Evolutionary conservation across 805 yeast species (phyloP), one percentile per base, ranked within the genome.

Genomic region (Brettanomyces naardenensis): DNA sequence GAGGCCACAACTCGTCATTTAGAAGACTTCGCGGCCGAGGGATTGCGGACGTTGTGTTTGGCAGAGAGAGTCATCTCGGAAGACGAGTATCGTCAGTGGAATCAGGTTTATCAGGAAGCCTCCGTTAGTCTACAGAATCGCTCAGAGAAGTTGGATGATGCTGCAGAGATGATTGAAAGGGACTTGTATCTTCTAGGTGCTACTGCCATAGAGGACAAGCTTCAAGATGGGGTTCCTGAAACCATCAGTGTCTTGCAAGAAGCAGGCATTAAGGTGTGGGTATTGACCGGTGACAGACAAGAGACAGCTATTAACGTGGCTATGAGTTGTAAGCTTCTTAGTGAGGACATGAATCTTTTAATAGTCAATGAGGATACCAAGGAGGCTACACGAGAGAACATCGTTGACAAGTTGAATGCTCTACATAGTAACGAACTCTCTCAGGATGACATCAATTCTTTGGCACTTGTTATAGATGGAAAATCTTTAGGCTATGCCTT

Each of bases 281-380:
- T 92, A 19, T 67, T 92, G 36, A 92, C 99, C 2, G 99, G 99
- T 50, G 99, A 92, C 56, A 75, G 96, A 59, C 99, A 94, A 58
- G 99, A 92, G 59, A 92, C 99, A 11, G 99, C 99, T 1, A 84
- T 92, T 47, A 92, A 92, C 58, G 92, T 92, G 54, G 99, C 98
- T 43, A 88, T 92, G 97, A 86, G 96, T 51, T 94, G 98, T 67
- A 87, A 85, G 54, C 68, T 92, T 33, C 62, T 92, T 33, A 80
- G 92, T 54, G 99, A 92, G 58, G 98, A 92, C 53, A 92, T 92
- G 99, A 89, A 87, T 48, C 62, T 92, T 44, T 68, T 92, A 47
- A 78, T 90, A 43, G 80, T 92, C 27, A 92, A 92, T 55, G 98
- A 92, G 58, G 89, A 81, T 27, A 70, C 75, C 2, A 79, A 78